phyloP scores from a whole-genome alignment of 257 asterid genomes.

The Lycium barbarum region DNA sequence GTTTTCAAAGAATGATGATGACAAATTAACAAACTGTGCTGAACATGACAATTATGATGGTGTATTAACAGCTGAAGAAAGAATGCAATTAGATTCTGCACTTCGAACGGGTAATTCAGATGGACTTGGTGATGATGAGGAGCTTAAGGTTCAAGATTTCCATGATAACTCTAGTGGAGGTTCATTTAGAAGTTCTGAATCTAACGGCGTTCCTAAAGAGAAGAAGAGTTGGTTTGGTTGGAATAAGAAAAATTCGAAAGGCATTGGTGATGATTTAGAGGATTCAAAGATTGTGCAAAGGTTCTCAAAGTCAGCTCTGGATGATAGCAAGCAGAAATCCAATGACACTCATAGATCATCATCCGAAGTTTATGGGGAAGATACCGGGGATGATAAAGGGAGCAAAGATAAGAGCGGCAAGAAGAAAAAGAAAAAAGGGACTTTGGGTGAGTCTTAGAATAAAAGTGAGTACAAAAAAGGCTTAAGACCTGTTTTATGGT shows the following conservation, averaged over 20 bases:
- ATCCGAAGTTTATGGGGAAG: conserved; percentile 71
- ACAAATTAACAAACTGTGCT: conserved; percentile 58
- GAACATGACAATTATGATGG: conserved; percentile 71
- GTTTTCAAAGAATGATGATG: conserved; percentile 83
- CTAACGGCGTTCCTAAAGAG: conserved; percentile 76
- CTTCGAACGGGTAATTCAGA: conserved; percentile 70
- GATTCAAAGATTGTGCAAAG: conserved; percentile 79
- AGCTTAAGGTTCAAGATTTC: conserved; percentile 69
- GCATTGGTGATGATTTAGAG: conserved; percentile 71
- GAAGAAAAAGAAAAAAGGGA: conserved; percentile 89
- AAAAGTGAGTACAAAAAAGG: conserved; percentile 91
- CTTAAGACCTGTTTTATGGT: conserved; percentile 93
- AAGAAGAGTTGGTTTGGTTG: conserved; percentile 95
- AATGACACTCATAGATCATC: conserved; percentile 67
- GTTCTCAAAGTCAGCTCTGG: conserved; percentile 77
- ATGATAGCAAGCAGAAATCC: conserved; percentile 65
- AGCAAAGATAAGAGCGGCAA: conserved; percentile 78
- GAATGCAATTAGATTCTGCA: conserved; percentile 91
- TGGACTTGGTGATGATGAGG: conserved; percentile 80
- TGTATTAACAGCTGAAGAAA: conserved; percentile 92
- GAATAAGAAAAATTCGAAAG: conserved; percentile 83
- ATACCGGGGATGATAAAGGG: conserved; percentile 64
- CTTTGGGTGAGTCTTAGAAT: conserved; percentile 42
- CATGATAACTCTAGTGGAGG: conserved; percentile 65
- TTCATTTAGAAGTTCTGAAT: conserved; percentile 72